Evolutionary conservation across 2,329 filamentous ascomycete species (phyloP).

Genomic region (Thielaviopsis euricoi): DNA sequence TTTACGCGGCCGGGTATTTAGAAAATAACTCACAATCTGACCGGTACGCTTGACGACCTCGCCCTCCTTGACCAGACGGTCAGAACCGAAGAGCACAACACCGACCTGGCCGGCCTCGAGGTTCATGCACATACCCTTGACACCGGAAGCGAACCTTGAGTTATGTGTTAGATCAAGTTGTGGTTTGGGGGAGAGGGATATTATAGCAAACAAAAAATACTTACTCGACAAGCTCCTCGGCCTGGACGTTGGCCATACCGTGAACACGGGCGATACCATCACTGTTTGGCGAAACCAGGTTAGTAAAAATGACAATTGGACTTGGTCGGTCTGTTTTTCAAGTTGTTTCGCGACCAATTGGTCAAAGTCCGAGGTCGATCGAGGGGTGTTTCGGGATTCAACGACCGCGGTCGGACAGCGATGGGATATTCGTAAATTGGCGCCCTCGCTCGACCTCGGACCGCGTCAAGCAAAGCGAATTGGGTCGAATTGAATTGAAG

Average conservation of each 20-base stretch:
- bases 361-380: neutral
- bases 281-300: slow-evolving; percentile 33
- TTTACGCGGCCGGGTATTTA: neutral
- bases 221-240: slow-evolving; percentile 99
- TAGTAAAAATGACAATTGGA: neutral
- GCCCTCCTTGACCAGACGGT: slow-evolving; percentile 98
- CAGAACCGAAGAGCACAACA: slow-evolving; percentile 99
- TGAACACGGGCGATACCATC: slow-evolving; percentile 99
- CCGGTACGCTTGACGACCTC: slow-evolving; percentile 99
- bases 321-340: neutral
- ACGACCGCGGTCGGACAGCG: neutral
- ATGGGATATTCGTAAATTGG: neutral
- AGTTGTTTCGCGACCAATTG: neutral
- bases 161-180: slow-evolving; percentile 1
- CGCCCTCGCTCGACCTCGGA: neutral
- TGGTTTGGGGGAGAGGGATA: neutral
- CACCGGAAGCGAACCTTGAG: slow-evolving; percentile 87
- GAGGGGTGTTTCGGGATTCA: neutral
- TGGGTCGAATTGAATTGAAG: neutral
- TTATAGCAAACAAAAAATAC: slow-evolving; percentile 24
- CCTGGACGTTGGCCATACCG: slow-evolving; percentile 99
- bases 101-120: slow-evolving; percentile 99
- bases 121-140: slow-evolving; percentile 99
- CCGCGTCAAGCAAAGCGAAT: neutral
- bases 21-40: slow-evolving; percentile 64